Base-by-base conservation (phyloP, 768 basidiomycete species). In the Auriculariales sp. region DNA sequence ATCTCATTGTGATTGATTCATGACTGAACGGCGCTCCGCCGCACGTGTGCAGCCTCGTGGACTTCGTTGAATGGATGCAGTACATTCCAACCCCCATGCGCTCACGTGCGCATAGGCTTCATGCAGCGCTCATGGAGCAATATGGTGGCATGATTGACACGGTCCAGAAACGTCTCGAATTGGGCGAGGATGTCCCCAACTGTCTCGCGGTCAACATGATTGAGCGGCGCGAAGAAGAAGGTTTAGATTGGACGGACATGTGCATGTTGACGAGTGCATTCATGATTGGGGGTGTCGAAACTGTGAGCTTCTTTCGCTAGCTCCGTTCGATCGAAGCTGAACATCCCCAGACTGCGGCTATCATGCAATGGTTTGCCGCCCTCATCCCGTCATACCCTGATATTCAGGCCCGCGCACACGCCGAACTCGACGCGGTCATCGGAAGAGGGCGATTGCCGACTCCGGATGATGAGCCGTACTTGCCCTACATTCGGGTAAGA, bases 201-300 rank as follows among this genome's bases (percentile, higher is more conserved):
- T 73, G 71, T 52, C 53, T 73, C 3, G 70, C 61, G 0, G 72
- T 69, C 49, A 66, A 62, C 15, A 52, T 71, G 49, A 51, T 73
- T 1, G 33, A 61, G n/a, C 49, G 66, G 46, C 56, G 55, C 28
- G 58, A 62, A 28, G 49, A 62, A 34, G 68, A 71, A 35, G 49
- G 57, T 6, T 56, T 72, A 24, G 66, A 68, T 49, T 54, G 61
- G 45, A 39, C 66, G 2, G 72, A 73, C 55, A 66, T 69, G 60
- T 44, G 59, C 6, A 69, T 71, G 28, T 57, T 73, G 14, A 63
- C 66, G 17, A 58, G 67, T 3, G 68, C 64, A 3, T 71, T 72
- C 53, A 70, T 68, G 61, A 66, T 71, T 10, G 71, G 67, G 3
- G 71, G 71, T 11, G 66, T 72, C n/a, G 65, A 72, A 50, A 65